Evolutionary conservation across 768 basidiomycete genomes (phyloP).

Genomic region (Mycena crocata): DNA sequence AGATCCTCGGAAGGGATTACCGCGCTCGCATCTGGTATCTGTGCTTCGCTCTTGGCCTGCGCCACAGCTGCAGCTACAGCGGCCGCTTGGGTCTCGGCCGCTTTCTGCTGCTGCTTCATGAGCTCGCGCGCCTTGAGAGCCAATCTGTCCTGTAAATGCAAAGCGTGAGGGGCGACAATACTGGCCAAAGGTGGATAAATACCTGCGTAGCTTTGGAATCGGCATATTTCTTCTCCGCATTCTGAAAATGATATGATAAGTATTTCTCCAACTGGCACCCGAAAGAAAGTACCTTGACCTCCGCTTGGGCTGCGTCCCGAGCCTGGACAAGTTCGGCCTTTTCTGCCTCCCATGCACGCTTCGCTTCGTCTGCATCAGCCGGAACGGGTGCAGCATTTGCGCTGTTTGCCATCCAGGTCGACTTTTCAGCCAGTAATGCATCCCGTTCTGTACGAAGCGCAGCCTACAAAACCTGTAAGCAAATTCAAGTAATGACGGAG

Average conservation of each 20-base stretch:
- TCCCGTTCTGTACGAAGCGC: slow-evolving; percentile 70
- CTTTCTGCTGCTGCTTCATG: slow-evolving; percentile 56
- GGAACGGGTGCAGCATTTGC: slow-evolving; percentile 41
- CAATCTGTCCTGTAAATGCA: slow-evolving; percentile 69
- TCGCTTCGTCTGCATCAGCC: slow-evolving; percentile 44
- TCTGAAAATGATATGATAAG: slow-evolving; percentile 41
- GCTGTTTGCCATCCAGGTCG: slow-evolving; percentile 51
- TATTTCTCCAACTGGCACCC: not conserved
- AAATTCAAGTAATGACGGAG: not conserved
- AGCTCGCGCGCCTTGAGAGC: slow-evolving; percentile 64
- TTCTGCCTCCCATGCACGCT: slow-evolving; percentile 66
- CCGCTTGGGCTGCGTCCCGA: slow-evolving; percentile 69
- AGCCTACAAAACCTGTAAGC: slow-evolving; percentile 50
- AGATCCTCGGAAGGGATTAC: slow-evolving; percentile 51
- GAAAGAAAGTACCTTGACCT: slow-evolving; percentile 61
- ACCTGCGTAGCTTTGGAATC: slow-evolving; percentile 50
- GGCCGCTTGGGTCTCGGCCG: slow-evolving; percentile 59
- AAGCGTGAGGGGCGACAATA: not conserved
- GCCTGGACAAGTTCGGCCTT: slow-evolving; percentile 67
- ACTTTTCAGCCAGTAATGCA: slow-evolving; percentile 70
- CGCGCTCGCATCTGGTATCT: slow-evolving; percentile 34
- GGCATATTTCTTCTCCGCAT: slow-evolving; percentile 55
- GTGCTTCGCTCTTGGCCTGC: slow-evolving; percentile 62
- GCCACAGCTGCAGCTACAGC: slow-evolving; percentile 69
- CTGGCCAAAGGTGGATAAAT: not conserved